Conservation (phyloP, 495 filamentous ascomycete species). For the Xylaria nigripes region DNA sequence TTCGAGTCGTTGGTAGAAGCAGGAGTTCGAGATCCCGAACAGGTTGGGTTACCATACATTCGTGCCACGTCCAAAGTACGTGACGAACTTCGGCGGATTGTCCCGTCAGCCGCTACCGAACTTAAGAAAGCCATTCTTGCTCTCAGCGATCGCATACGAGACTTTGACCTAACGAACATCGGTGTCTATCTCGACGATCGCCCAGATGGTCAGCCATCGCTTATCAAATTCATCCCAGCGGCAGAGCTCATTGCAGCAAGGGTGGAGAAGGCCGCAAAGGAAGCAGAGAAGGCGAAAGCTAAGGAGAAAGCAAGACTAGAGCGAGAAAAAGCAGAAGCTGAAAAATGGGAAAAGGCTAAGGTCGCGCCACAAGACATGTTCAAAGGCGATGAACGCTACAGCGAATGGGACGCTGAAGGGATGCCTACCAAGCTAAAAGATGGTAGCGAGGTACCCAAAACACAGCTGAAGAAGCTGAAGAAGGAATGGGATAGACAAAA, state of each 20-base stretch:
- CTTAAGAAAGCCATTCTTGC: slow-evolving; percentile 53
- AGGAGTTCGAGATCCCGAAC: slow-evolving; percentile 39
- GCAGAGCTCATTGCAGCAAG: slow-evolving; percentile 62
- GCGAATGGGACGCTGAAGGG: slow-evolving; percentile 80
- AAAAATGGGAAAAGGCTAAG: slow-evolving; percentile 63
- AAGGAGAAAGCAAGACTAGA: slow-evolving; percentile 57
- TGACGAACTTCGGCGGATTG: slow-evolving; percentile 56
- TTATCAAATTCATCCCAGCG: slow-evolving; percentile 74
- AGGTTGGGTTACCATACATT: slow-evolving; percentile 55
- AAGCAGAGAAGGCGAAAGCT: slow-evolving; percentile 44
- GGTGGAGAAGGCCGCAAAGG: slow-evolving; percentile 55
- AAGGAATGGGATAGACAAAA: slow-evolving; percentile 93
- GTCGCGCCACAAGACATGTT: slow-evolving; percentile 62
- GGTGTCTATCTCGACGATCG: slow-evolving; percentile 87
- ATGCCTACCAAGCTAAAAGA: slow-evolving; percentile 67
- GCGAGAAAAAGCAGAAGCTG: slow-evolving; percentile 42
- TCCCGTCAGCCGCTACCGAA: slow-evolving; percentile 42
- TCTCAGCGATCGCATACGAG: slow-evolving; percentile 72
- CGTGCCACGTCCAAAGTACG: slow-evolving; percentile 57
- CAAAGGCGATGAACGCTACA: slow-evolving; percentile 59
- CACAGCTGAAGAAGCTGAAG: slow-evolving; percentile 67
- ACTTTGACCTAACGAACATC: slow-evolving; percentile 67
- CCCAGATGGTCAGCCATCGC: slow-evolving; percentile 51
- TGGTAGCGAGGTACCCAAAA: slow-evolving; percentile 78
- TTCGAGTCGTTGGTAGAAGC: slow-evolving; percentile 32